A percentile compares a stretch with the other conserved stretches of the same genome.
Conservation (phyloP, 176 grass and related monocot genomes). For the Secale cereale region DNA sequence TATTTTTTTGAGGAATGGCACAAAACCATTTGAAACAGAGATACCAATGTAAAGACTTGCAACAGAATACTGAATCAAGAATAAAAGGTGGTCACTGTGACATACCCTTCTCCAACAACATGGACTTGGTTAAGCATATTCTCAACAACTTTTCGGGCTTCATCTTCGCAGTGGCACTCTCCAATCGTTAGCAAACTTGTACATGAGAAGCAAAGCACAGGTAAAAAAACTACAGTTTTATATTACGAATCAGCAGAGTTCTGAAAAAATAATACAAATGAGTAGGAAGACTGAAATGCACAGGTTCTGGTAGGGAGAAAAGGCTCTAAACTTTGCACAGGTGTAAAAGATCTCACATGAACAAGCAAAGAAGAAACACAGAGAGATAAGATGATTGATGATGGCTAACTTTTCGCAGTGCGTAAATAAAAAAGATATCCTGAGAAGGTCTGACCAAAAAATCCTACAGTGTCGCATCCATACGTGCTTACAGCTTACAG, state of each 20-base stretch:
- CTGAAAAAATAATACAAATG: neutral
- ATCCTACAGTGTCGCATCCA: neutral
- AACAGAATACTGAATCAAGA: constrained; percentile 20
- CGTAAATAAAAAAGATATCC: neutral
- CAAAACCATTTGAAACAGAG: constrained; percentile 12
- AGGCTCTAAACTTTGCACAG: neutral
- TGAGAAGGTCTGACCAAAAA: neutral
- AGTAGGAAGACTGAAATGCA: neutral
- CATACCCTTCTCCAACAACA: constrained; percentile 94
- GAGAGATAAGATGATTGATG: neutral
- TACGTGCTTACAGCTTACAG: constrained; percentile 14
- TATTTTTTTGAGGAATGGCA: neutral
- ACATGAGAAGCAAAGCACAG: constrained; percentile 27
- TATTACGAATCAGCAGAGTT: neutral
- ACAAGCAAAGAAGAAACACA: constrained; percentile 22
- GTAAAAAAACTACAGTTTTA: neutral
- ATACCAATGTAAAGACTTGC: neutral
- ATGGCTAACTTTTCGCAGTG: constrained; percentile 7
- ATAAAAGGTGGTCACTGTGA: neutral
- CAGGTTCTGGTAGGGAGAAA: neutral
- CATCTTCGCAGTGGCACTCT: constrained; percentile 82
- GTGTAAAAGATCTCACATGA: neutral
- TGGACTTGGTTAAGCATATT: constrained; percentile 85
- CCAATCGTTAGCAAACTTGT: constrained; percentile 75
- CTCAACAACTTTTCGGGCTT: constrained; percentile 50